Percentiles rank a stretch among this genome's conserved stretches.
phyloP scores from a whole-genome alignment of 2,329 filamentous ascomycete species.

The Beauveria varroae region DNA sequence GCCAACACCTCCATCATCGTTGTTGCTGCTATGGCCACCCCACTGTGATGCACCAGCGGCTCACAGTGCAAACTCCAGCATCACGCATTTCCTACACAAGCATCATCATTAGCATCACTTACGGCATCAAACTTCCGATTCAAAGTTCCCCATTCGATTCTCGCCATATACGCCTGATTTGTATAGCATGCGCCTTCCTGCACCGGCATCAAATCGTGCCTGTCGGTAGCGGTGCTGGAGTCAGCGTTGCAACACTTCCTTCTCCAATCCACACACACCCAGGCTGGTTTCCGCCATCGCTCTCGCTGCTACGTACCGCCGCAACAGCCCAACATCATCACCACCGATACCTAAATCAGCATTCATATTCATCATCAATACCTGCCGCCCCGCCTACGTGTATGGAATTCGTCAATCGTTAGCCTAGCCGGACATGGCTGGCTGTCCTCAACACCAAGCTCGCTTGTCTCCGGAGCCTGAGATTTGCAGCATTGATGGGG shows the following conservation, averaged over 20 bases:
- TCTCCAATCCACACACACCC: neutral
- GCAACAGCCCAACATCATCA: neutral
- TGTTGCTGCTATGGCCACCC: neutral
- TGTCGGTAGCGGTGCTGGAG: neutral
- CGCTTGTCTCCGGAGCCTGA: slow-evolving; percentile 40
- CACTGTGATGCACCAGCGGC: neutral
- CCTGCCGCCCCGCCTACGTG: neutral
- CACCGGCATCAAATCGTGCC: neutral
- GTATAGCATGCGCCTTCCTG: slow-evolving; percentile 5
- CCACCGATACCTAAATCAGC: neutral
- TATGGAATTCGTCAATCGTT: neutral
- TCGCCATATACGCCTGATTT: neutral
- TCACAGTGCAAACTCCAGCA: neutral
- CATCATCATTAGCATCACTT: slow-evolving; percentile 1
- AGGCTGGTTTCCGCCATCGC: neutral
- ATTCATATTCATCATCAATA: slow-evolving; percentile 2
- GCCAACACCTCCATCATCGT: neutral
- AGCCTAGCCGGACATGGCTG: slow-evolving; percentile 23
- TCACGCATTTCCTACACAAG: neutral
- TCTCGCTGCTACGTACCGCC: neutral
- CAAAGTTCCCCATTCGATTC: neutral
- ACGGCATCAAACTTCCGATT: neutral
- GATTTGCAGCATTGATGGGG: slow-evolving; percentile 35
- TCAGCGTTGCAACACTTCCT: neutral
- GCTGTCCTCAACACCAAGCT: slow-evolving; percentile 20